Percentiles rank a stretch among this genome's conserved stretches.
These are phyloP conservation scores for Monascus ruber DNA, from an alignment of 2,329 filamentous ascomycete genomes.

Conservation along the genomic window DNA sequence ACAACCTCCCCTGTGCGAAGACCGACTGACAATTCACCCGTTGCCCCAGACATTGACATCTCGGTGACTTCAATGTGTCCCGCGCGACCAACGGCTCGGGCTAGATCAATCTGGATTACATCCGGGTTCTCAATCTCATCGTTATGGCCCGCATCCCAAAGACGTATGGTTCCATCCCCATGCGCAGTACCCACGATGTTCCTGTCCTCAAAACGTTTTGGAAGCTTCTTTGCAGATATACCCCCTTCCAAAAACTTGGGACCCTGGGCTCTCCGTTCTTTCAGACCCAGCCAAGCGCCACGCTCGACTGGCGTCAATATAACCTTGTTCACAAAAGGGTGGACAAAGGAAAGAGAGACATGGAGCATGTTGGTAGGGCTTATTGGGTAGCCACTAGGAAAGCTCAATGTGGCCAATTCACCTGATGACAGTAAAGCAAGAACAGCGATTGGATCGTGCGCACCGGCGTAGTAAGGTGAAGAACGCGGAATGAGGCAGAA, in stretches of 20 bases:
- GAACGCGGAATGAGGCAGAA: slow-evolving; percentile 72
- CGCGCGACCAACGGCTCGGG: slow-evolving; percentile 67
- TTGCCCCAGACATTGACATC: slow-evolving; percentile 70
- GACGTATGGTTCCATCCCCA: slow-evolving; percentile 76
- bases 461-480: slow-evolving; percentile 76
- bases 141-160: slow-evolving; percentile 86
- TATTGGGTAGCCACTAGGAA: slow-evolving; percentile 83
- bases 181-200: slow-evolving; percentile 81
- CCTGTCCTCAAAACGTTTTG: slow-evolving; percentile 68
- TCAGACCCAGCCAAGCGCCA: slow-evolving; percentile 77
- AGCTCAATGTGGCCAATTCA: slow-evolving; percentile 79
- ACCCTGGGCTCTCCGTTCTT: slow-evolving; percentile 69
- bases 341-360: slow-evolving; percentile 73
- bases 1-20: slow-evolving; percentile 73
- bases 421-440: slow-evolving; percentile 72
- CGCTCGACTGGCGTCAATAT: slow-evolving; percentile 65
- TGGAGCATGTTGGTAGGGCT: slow-evolving; percentile 88
- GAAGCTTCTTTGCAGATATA: slow-evolving; percentile 54
- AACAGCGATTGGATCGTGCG: slow-evolving; percentile 81
- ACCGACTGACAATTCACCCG: slow-evolving; percentile 76
- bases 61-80: slow-evolving; percentile 64
- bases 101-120: slow-evolving; percentile 75
- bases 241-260: slow-evolving; percentile 71
- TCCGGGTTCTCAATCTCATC: slow-evolving; percentile 85
- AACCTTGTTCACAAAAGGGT: slow-evolving; percentile 72